Evolutionary conservation across 2,329 filamentous ascomycete species (phyloP).

Genomic region (Calonectria pseudoturangicola): DNA sequence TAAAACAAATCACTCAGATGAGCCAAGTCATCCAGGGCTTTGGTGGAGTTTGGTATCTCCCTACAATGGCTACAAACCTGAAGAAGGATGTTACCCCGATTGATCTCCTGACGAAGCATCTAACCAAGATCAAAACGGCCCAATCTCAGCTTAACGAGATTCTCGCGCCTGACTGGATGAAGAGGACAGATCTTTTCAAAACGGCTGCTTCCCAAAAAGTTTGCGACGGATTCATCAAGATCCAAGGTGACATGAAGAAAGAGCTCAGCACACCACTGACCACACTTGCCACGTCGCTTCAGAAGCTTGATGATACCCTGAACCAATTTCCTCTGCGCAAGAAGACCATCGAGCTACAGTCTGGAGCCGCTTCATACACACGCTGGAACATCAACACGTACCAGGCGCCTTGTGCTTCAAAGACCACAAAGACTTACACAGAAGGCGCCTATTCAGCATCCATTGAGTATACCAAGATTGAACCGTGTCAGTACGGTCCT

Average conservation of each 20-base stretch:
- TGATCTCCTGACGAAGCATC: background rate
- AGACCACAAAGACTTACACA: background rate
- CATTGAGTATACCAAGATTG: background rate
- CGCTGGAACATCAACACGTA: slow-evolving; percentile 1
- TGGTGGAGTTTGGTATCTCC: background rate
- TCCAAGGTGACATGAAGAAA: background rate
- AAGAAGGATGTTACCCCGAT: background rate
- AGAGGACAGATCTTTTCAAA: background rate
- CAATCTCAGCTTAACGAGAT: slow-evolving; percentile 2
- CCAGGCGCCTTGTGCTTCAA: background rate
- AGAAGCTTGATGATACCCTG: background rate
- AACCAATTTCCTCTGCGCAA: background rate
- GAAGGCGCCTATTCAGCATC: background rate
- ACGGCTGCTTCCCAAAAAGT: background rate
- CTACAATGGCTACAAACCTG: background rate
- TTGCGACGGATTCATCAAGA: background rate
- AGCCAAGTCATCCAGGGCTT: background rate
- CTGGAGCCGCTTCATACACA: background rate
- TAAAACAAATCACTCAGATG: background rate
- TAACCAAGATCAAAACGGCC: background rate
- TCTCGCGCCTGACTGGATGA: background rate
- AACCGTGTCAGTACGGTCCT: background rate
- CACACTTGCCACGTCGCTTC: background rate
- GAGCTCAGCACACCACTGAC: background rate
- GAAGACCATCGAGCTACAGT: background rate